phyloP scores from a whole-genome alignment of 2,329 filamentous ascomycete genomes.

The Blumeria hordei region DNA sequence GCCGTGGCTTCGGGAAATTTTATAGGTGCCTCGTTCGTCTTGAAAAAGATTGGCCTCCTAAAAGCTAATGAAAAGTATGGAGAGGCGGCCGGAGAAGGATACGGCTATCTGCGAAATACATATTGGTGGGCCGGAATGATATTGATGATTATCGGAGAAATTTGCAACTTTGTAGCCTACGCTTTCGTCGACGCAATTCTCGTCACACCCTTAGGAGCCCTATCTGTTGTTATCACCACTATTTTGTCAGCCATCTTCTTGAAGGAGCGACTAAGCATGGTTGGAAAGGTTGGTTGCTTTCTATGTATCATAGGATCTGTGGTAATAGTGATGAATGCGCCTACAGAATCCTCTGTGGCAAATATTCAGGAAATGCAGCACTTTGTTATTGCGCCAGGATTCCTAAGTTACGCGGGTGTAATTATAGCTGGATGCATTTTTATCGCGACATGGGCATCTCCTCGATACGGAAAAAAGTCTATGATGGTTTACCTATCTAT shows the following conservation, averaged over 20 bases:
- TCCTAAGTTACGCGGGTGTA: constrained; percentile 63
- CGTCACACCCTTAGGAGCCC: constrained; percentile 73
- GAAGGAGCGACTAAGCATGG: constrained; percentile 83
- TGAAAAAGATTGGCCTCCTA: constrained; percentile 82
- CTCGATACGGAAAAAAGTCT: constrained; percentile 79
- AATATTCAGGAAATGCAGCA: constrained; percentile 82
- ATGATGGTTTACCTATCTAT: constrained; percentile 97
- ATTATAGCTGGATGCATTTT: constrained; percentile 50
- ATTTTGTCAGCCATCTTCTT: constrained; percentile 83
- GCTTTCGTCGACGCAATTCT: constrained; percentile 91
- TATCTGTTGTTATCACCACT: constrained; percentile 81
- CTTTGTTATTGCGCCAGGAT: constrained; percentile 68
- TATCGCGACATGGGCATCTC: constrained; percentile 58
- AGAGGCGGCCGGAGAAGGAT: constrained; percentile 84
- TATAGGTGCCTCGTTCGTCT: constrained; percentile 81
- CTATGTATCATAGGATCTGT: constrained; percentile 83
- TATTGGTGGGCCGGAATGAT: constrained; percentile 96
- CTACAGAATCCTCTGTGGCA: constrained; percentile 57
- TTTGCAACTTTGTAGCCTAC: constrained; percentile 94
- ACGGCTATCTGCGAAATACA: constrained; percentile 83
- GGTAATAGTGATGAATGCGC: constrained; percentile 85
- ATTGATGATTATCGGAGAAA: constrained; percentile 87
- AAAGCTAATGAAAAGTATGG: constrained; percentile 92
- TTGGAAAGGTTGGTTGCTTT: constrained; percentile 90
- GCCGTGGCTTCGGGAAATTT: constrained; percentile 75